Evolutionary conservation across 805 yeast genomes (phyloP).

Genomic region (Jamesozyma piceae): DNA sequence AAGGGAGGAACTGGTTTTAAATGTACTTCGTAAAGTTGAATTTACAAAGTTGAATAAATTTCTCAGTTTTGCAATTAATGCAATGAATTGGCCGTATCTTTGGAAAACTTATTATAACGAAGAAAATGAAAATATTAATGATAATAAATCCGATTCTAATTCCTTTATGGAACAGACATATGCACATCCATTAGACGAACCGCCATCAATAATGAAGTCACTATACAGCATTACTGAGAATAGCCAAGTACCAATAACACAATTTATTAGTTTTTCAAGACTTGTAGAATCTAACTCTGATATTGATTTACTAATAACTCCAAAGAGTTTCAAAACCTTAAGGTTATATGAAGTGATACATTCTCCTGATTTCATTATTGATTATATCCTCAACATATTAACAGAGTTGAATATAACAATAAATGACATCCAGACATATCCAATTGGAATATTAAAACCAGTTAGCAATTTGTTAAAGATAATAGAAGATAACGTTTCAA

Average conservation of each 20-base stretch:
- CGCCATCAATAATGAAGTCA: conserved; percentile 34
- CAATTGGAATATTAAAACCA: conserved; percentile 62
- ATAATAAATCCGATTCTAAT: not conserved
- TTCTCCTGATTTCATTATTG: conserved; percentile 42
- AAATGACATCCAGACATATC: conserved; percentile 55
- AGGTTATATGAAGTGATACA: conserved; percentile 55
- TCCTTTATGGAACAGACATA: conserved; percentile 1
- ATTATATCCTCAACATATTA: conserved; percentile 53
- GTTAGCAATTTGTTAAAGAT: conserved; percentile 49
- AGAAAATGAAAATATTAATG: not conserved
- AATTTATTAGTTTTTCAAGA: conserved; percentile 58
- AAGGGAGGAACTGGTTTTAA: conserved; percentile 64
- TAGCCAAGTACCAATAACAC: conserved; percentile 27
- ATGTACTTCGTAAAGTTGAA: conserved; percentile 34
- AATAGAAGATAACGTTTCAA: conserved; percentile 45
- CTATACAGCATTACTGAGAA: conserved; percentile 31
- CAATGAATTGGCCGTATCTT: conserved; percentile 65
- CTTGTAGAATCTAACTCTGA: conserved; percentile 46
- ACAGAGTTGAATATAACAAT: conserved; percentile 45
- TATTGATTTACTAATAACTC: conserved; percentile 53
- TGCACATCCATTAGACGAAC: conserved; percentile 28
- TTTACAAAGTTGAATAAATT: conserved; percentile 41
- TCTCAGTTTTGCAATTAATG: conserved; percentile 49
- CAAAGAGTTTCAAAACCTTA: conserved; percentile 52
- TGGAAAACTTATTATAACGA: conserved; percentile 52